These are phyloP conservation scores for Thuidium tamariscinum DNA, from an alignment of 225 moss, liverwort and hornwort species.

Conservation along the genomic window DNA sequence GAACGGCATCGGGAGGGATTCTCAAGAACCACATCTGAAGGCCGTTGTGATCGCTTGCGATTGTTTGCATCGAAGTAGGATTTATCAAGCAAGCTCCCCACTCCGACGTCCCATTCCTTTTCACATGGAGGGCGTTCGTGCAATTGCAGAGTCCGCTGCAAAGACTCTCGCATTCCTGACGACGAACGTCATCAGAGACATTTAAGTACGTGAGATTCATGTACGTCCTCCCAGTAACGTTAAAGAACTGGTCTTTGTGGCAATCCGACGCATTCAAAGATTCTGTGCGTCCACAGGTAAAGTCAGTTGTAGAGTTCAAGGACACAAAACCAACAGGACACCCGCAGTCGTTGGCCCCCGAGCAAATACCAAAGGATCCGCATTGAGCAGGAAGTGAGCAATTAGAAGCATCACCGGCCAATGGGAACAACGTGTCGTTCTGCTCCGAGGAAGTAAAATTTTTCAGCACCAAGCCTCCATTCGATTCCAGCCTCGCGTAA, in stretches of 20 bases:
- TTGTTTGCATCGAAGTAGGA: background rate
- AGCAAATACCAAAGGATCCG: slow-evolving; percentile 17
- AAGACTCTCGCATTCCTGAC: background rate
- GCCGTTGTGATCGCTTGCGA: background rate
- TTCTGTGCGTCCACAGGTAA: background rate
- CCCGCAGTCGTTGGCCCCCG: background rate
- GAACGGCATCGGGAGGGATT: background rate
- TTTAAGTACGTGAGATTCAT: background rate
- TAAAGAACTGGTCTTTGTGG: background rate
- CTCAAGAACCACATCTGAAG: background rate
- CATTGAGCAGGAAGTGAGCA: slow-evolving; percentile 17
- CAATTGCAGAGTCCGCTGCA: background rate
- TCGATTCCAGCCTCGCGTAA: slow-evolving; percentile 8
- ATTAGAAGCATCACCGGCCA: accelerated
- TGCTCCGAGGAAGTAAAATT: accelerated
- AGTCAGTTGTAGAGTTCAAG: background rate
- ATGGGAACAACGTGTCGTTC: background rate
- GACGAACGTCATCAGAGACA: background rate
- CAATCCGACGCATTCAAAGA: background rate
- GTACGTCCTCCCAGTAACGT: background rate
- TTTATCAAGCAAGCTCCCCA: background rate
- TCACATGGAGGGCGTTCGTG: slow-evolving; percentile 4
- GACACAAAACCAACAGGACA: background rate
- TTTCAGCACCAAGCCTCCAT: slow-evolving; percentile 5
- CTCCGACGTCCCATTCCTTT: accelerated